Evolutionary conservation across 2,329 filamentous ascomycete genomes (phyloP), one percentile per base, ranked within the genome.

Genomic region (Sporothrix dimorphospora): DNA sequence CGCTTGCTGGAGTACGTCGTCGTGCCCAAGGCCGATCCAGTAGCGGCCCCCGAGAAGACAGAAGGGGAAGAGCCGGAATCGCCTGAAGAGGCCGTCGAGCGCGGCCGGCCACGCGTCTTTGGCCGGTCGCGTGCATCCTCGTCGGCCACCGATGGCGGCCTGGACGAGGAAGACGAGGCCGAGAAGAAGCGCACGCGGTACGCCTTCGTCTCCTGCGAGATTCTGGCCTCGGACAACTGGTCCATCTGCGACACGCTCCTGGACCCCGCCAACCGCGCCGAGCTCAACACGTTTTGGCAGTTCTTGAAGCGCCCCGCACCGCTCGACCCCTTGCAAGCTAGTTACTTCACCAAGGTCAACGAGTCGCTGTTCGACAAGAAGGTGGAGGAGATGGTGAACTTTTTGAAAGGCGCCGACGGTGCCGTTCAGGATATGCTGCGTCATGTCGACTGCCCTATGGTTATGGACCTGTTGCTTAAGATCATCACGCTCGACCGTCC

Each of bases 291-390:
- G 76, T 98, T 99, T 81, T 99, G 96, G 96, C 85, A 89, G 65
- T 99, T 98, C 81, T 83, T 99, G 77, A 92, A 92, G 79, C 89
- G 91, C 71, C 88, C 93, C n/a, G 88, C 93, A 12, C 93, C 95
- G 2, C 87, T 99, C 71, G 95, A 98, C 80, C 92, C 95, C 49
- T 87, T 98, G 6, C 95, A 98, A 82, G 95, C 96, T 21, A 94
- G 94, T 78, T 99, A 99, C 81, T 99, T 99, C 80, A 98, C 95
- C 71, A 99, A 98, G 80, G 94, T 99, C 79, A 98, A 98, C 81
- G 96, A 99, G 83, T 92, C 94, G n/a, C 84, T 99, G 24, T 91
- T 99, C 71, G 96, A 98, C 81, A 97, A 96, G 83, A 98, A 98
- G 87, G 98, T 97, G 6, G 93, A 97, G 78, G 95, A 98, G 75